Base-by-base conservation (phyloP, 345 rosid genomes). In the Eucalyptus curtisii region DNA sequence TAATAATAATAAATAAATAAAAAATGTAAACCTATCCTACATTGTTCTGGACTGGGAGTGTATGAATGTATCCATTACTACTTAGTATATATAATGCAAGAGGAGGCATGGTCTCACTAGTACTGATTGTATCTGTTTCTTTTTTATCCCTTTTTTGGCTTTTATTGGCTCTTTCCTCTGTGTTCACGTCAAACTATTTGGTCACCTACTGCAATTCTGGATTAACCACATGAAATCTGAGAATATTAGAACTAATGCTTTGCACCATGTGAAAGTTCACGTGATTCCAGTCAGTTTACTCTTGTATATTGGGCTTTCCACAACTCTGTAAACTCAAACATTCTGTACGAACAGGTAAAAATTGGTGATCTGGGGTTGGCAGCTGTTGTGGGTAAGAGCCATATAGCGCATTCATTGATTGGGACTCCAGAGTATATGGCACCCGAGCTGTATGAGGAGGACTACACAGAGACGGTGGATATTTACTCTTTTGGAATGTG, bases 301-400 rank as follows among this genome's bases (percentile, higher is more conserved):
- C 37, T 30, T 27, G 64, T 68, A 64, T 68, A n/a, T 30, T 76
- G 49, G 42, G 85, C 86, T 64, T 88, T 84, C 37, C 82, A 22
- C 42, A 52, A 7, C 17, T 80, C 42, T 50, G 37, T 22, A 50
- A 89, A 80, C 86, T 88, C 86, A 42, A 88, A 86, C 44, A 64
- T 85, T 68, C 85, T 30, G 88, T 68, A 44, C 3, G 55, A 49
- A 44, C 87, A 95, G 96, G 93, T 94, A 87, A 95, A 94, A 91
- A 95, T 95, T 71, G 97, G 97, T n/a, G 96, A 95, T 91, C 89
- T 94, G n/a, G 97, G 97, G 49, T 88, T 95, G 87, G 95, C 97
- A 55, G 93, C 97, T 85, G 90, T 93, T 79, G 95, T 93, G 80
- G 97, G 95, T 53, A 92, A 89, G 91, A 95, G 94, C 90, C 96